A percentile compares a stretch with the other conserved stretches of the same genome.
Evolutionary conservation across 495 filamentous ascomycete species (phyloP).

Genomic region (Hypoxylon cercidicola): DNA sequence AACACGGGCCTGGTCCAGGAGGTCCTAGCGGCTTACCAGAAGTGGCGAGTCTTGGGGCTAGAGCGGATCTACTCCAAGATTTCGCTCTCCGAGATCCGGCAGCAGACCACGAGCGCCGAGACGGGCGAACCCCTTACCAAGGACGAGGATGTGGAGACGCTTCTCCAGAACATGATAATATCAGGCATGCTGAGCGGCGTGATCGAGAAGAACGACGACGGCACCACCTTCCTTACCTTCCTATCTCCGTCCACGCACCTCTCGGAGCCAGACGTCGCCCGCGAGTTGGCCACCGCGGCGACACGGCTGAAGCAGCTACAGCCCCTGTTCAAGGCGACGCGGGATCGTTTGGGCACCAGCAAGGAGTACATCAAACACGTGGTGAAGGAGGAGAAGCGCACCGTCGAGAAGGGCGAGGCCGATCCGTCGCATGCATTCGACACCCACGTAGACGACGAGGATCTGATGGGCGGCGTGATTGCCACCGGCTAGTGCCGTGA

Average conservation of each 20-base stretch:
- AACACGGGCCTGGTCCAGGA: constrained; percentile 59
- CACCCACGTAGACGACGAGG: constrained; percentile 68
- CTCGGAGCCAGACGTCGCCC: constrained; percentile 59
- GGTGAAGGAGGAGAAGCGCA: constrained; percentile 57
- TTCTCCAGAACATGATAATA: constrained; percentile 66
- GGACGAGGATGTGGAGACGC: constrained; percentile 55
- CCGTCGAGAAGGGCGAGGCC: constrained; percentile 51
- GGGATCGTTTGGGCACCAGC: constrained; percentile 65
- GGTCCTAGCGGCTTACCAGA: constrained; percentile 60
- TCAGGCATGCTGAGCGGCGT: constrained; percentile 65
- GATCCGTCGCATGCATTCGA: constrained; percentile 47
- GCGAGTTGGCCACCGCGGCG: constrained; percentile 54
- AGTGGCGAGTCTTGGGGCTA: constrained; percentile 59
- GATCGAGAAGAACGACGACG: constrained; percentile 57
- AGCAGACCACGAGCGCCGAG: constrained; percentile 58
- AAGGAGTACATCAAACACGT: constrained; percentile 68
- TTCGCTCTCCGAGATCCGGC: constrained; percentile 62
- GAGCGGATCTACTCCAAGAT: constrained; percentile 61
- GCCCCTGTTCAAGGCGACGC: constrained; percentile 57
- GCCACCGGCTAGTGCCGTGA: constrained; percentile 25
- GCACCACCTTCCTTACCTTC: constrained; percentile 53
- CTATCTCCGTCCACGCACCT: constrained; percentile 45
- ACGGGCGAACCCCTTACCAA: constrained; percentile 62
- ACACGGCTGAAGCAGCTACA: constrained; percentile 56
- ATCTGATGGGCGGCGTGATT: constrained; percentile 69